Conservation (phyloP, 371 early-diverging fungal species). For the Mucor velutinosus region DNA sequence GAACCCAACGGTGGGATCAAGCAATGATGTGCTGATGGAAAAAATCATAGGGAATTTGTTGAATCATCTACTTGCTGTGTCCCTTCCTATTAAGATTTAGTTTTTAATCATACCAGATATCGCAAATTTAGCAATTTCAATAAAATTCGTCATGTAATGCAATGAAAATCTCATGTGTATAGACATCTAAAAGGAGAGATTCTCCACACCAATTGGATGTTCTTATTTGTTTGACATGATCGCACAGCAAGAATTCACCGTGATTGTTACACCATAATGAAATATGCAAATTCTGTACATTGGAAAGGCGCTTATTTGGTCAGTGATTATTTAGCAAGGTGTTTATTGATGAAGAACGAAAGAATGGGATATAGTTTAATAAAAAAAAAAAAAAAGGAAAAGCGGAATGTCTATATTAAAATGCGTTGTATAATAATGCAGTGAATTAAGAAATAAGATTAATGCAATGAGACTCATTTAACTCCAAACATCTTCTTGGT, state of each 20-base stretch:
- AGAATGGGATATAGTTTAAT: background rate
- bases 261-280: too few relatives aligned
- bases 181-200: too few relatives aligned
- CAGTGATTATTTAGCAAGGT: background rate
- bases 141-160: too few relatives aligned
- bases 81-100: constrained; percentile 3
- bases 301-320: too few relatives aligned
- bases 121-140: background rate
- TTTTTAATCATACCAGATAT: constrained; percentile 2
- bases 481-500: constrained; percentile 96
- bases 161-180: too few relatives aligned
- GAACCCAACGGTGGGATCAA: background rate
- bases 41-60: constrained; percentile 10
- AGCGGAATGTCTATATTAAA: background rate
- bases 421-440: background rate
- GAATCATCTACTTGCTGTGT: constrained; percentile 18
- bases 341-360: background rate
- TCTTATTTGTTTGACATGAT: too few relatives aligned
- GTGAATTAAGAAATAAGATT: background rate
- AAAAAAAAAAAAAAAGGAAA: background rate
- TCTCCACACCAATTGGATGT: too few relatives aligned
- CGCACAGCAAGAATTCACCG: too few relatives aligned
- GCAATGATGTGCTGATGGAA: background rate
- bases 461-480: constrained; percentile 32
- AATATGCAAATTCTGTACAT: too few relatives aligned